phyloP scores from a whole-genome alignment of 2,329 filamentous ascomycete species.

The Sclerotinia sclerotiorum region DNA sequence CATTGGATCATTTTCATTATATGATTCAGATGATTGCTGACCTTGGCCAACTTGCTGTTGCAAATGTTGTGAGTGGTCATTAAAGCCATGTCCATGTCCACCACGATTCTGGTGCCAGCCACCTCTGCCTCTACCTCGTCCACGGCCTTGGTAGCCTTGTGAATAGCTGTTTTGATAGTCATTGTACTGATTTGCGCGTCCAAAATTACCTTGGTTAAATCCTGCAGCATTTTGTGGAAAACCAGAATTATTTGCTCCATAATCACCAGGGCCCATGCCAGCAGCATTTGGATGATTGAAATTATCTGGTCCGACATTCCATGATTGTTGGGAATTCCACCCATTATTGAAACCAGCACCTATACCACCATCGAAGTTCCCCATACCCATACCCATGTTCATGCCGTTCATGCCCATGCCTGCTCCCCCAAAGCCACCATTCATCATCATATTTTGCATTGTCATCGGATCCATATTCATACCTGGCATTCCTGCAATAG shows the following conservation, averaged over 20 bases:
- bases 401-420: slow-evolving; percentile 80
- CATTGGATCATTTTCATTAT: slow-evolving; percentile 37
- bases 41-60: slow-evolving; percentile 35
- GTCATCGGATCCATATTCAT: slow-evolving; percentile 82
- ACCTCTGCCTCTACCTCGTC: slow-evolving; percentile 42
- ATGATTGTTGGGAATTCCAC: slow-evolving; percentile 79
- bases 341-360: slow-evolving; percentile 68
- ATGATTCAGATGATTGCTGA: slow-evolving; percentile 34
- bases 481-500: slow-evolving; percentile 58
- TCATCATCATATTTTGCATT: slow-evolving; percentile 78
- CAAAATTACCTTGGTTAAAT: slow-evolving; percentile 83
- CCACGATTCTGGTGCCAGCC: slow-evolving; percentile 37
- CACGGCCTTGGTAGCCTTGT: slow-evolving; percentile 48
- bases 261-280: slow-evolving; percentile 77
- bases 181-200: slow-evolving; percentile 67
- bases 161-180: slow-evolving; percentile 67
- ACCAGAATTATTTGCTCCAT: slow-evolving; percentile 75
- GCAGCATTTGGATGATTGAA: slow-evolving; percentile 81
- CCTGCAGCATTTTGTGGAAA: slow-evolving; percentile 61
- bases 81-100: slow-evolving; percentile 36
- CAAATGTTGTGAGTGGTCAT: slow-evolving; percentile 38
- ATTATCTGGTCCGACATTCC: slow-evolving; percentile 84
- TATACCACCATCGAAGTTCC: slow-evolving; percentile 65
- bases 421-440: slow-evolving; percentile 69
- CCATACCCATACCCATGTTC: slow-evolving; percentile 69